Base-by-base conservation (phyloP, 2,329 filamentous ascomycete genomes). In the Arthrobotrys sphaeroides region DNA sequence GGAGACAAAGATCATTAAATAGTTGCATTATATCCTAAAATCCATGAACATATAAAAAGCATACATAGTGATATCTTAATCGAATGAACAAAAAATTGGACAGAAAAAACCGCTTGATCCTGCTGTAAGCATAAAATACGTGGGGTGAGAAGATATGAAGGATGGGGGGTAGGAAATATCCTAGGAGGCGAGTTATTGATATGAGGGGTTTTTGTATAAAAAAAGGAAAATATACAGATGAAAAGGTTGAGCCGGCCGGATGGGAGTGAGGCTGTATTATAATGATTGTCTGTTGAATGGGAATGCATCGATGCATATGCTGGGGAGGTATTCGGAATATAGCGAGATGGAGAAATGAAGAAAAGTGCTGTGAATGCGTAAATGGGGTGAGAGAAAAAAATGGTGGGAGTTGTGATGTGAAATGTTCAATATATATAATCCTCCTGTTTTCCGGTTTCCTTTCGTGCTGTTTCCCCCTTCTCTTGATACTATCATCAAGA, bases 141-240 rank as follows among this genome's bases (percentile, higher is more conserved):
- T 55, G 22, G n/a, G n/a, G n/a, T n/a, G n/a, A n/a, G n/a, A n/a
- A n/a, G n/a, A n/a, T n/a, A n/a, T n/a, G n/a, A 38, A 38, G 12
- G n/a, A 24, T 13, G 38, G 26, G 31, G 22, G 43, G 20, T 16
- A 24, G n/a, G 38, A 22, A 66, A 55, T 31, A n/a, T n/a, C n/a
- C n/a, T n/a, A n/a, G n/a, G n/a, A n/a, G n/a, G n/a, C n/a, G n/a
- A n/a, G n/a, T n/a, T n/a, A n/a, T n/a, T n/a, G 42, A 24, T 53
- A 49, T 45, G 13, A 42, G 43, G 36, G 26, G 26, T 10, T 47
- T 22, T 20, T 40, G 20, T 10, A 51, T 38, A 60, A 49, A 16
- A 5, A 43, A 47, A 33, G 31, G 53, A 61, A 69, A 69, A 69
- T 69, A 61, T 69, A 69, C 66, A 69, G 28, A 24, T 42, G 55